phyloP scores from a whole-genome alignment of 179 eudicot species.

The Carnegiea gigantea region DNA sequence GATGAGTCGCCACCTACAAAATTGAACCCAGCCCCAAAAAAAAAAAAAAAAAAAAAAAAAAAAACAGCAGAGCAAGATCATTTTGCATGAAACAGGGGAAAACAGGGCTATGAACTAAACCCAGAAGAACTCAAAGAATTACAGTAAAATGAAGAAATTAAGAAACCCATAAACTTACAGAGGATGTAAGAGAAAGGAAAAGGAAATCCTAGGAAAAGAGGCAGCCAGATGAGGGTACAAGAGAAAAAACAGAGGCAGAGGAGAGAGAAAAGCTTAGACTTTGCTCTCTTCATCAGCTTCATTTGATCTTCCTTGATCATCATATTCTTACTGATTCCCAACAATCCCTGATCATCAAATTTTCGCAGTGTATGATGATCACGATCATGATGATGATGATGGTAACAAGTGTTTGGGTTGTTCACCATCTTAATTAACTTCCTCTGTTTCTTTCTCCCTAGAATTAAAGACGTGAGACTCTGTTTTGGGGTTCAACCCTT shows the following conservation, averaged over 20 bases:
- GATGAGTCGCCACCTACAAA: not conserved
- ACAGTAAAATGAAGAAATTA: not conserved
- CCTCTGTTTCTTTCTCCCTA: not conserved
- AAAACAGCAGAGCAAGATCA: not conserved
- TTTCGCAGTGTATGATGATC: not conserved
- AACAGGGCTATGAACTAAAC: not conserved
- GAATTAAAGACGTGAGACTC: not conserved
- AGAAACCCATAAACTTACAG: constrained; percentile 2
- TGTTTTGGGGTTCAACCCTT: not conserved
- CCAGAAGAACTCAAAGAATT: not conserved
- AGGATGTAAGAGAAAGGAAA: constrained; percentile 2
- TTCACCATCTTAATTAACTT: constrained; percentile 4
- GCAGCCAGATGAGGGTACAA: not conserved
- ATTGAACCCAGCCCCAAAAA: not conserved
- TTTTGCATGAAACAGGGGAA: not conserved
- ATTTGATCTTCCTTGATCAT: constrained; percentile 2
- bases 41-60: not conserved
- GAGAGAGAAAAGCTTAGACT: not conserved
- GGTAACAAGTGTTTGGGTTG: not conserved
- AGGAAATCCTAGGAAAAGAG: not conserved
- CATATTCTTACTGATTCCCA: not conserved
- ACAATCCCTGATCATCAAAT: not conserved
- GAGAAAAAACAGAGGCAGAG: constrained; percentile 3
- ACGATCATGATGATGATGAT: not conserved
- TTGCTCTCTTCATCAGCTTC: constrained; percentile 2